Percentiles rank a stretch among this genome's conserved stretches.
Conservation (phyloP, 129 eudicot species). For the Flaveria brownii region DNA sequence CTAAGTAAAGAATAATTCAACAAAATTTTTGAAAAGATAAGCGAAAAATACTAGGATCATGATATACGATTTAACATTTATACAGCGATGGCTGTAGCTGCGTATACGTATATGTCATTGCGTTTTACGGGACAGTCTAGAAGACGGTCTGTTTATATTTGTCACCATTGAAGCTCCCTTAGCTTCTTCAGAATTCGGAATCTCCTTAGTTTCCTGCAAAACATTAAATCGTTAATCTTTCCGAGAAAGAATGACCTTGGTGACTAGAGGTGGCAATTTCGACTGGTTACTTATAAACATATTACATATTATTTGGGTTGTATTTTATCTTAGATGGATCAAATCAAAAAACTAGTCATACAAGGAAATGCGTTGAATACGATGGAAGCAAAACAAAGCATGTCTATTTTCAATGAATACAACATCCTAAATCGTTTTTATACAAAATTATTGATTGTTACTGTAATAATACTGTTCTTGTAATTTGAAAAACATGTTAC, state of each 20-base stretch:
- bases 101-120: background rate
- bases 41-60: constrained; percentile 28
- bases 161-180: constrained; percentile 28
- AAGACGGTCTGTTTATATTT: constrained; percentile 49
- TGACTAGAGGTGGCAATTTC: background rate
- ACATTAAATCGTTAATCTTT: background rate
- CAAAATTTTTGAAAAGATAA: constrained; percentile 3
- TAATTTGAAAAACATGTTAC: background rate
- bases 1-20: constrained; percentile 47
- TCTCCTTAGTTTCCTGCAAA: constrained; percentile 48
- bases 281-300: background rate
- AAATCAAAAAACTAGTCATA: too few relatives aligned
- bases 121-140: constrained; percentile 53
- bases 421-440: too few relatives aligned
- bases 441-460: background rate
- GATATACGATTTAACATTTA: constrained; percentile 63
- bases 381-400: too few relatives aligned
- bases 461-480: background rate
- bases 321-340: background rate
- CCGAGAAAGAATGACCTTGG: background rate
- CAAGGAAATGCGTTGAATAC: too few relatives aligned
- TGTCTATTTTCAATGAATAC: too few relatives aligned
- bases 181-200: constrained; percentile 45
- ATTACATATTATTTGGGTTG: background rate
- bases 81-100: constrained; percentile 15